Percentiles rank a stretch among this genome's conserved stretches.
Evolutionary conservation across 495 filamentous ascomycete genomes (phyloP).

Genomic region (Chaetomium tenue): DNA sequence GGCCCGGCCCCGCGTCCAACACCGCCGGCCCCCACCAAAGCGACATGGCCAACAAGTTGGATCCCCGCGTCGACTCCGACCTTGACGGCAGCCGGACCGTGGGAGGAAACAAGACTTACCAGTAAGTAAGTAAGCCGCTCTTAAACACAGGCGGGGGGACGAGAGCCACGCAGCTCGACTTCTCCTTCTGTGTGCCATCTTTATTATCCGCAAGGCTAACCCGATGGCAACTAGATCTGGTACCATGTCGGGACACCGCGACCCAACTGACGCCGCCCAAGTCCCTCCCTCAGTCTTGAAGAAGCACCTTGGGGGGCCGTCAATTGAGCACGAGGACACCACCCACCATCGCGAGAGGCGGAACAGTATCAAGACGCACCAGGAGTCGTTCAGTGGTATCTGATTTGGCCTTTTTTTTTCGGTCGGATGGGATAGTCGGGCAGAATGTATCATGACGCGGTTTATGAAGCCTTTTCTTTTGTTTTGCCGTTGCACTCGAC

Average conservation of each 20-base stretch:
- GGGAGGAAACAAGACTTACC: slow-evolving; percentile 48
- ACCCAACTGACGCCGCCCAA: slow-evolving; percentile 49
- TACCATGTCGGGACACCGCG: slow-evolving; percentile 23
- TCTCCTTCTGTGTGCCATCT: neutral
- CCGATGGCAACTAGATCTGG: slow-evolving; percentile 4
- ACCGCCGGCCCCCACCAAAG: slow-evolving; percentile 55
- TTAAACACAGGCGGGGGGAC: neutral
- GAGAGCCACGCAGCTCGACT: too few relatives aligned
- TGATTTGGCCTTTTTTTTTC: slow-evolving; percentile 23
- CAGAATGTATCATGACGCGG: slow-evolving; percentile 18
- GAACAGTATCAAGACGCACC: slow-evolving; percentile 39
- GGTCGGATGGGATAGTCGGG: neutral
- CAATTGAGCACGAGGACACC: slow-evolving; percentile 40
- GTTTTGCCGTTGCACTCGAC: neutral
- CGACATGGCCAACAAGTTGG: slow-evolving; percentile 53
- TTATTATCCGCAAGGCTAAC: neutral
- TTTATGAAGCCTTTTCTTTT: slow-evolving; percentile 9
- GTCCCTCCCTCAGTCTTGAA: slow-evolving; percentile 48
- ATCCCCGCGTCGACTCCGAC: slow-evolving; percentile 55
- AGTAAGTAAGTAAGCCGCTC: slow-evolving; percentile 44
- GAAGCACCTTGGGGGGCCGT: slow-evolving; percentile 40
- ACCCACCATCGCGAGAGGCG: slow-evolving; percentile 39
- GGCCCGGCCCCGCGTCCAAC: slow-evolving; percentile 43
- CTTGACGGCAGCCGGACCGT: slow-evolving; percentile 46
- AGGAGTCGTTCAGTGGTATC: slow-evolving; percentile 43